A percentile compares a stretch with the other conserved stretches of the same genome.
These are phyloP conservation scores for Pelargonium nanum DNA, from an alignment of 345 rosid species.

Conservation along the genomic window DNA sequence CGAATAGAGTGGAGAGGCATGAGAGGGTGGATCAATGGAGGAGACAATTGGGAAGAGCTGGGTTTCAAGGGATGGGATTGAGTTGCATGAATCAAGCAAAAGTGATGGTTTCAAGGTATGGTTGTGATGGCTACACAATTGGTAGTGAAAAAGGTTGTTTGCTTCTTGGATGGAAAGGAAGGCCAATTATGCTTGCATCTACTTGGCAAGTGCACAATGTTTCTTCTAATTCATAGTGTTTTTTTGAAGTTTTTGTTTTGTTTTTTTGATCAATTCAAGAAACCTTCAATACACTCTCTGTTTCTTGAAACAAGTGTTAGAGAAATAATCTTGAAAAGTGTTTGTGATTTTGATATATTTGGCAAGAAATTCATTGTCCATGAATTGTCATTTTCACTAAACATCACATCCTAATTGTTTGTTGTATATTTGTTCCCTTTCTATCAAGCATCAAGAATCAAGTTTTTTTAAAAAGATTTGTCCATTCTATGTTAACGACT, in stretches of 20 bases:
- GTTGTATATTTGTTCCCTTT: no score
- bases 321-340: not conserved
- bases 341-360: not conserved
- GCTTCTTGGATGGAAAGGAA: slow-evolving; percentile 54
- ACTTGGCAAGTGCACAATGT: slow-evolving; percentile 46
- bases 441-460: no score
- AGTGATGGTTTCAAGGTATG: slow-evolving; percentile 50
- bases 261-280: no score
- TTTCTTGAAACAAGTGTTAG: no score
- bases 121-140: slow-evolving; percentile 48
- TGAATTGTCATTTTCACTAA: not conserved
- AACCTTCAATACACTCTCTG: not conserved
- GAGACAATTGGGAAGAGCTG: slow-evolving; percentile 56
- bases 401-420: no score
- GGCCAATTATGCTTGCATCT: slow-evolving; percentile 59
- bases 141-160: slow-evolving; percentile 44
- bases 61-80: slow-evolving; percentile 40
- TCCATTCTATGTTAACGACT: no score
- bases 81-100: slow-evolving; percentile 46
- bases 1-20: slow-evolving; percentile 42
- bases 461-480: no score
- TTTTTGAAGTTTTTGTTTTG: no score
- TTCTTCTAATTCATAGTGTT: not conserved
- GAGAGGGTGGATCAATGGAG: slow-evolving; percentile 65
- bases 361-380: not conserved